Percentiles rank a stretch among this genome's conserved stretches.
phyloP scores from a whole-genome alignment of 163 green algal genomes.

The Scenedesmus sp. region DNA sequence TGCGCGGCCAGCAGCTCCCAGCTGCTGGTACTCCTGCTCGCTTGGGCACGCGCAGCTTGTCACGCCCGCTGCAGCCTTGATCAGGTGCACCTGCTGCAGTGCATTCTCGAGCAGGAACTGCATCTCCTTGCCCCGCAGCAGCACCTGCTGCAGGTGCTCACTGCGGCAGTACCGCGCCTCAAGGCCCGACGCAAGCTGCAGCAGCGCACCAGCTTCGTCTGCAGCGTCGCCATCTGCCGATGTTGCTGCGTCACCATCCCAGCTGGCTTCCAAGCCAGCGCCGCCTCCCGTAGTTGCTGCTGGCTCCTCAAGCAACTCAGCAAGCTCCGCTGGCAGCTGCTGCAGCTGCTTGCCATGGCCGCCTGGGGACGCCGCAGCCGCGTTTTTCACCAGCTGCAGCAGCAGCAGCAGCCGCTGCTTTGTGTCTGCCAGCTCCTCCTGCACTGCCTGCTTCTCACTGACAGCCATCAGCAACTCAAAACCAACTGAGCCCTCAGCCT shows the following conservation, averaged over 20 bases:
- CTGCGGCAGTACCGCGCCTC: slow-evolving; percentile 27
- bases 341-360: neutral
- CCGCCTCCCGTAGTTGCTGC: too few species aligned
- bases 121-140: slow-evolving; percentile 44
- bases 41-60: slow-evolving; percentile 18
- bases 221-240: neutral
- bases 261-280: neutral
- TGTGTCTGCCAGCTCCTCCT: slow-evolving; percentile 38
- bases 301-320: neutral
- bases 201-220: neutral
- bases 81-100: slow-evolving; percentile 38
- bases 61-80: neutral
- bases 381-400: slow-evolving; percentile 31
- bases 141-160: slow-evolving; percentile 19
- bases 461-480: slow-evolving; percentile 16
- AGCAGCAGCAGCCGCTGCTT: slow-evolving; percentile 41
- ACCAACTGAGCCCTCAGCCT: neutral
- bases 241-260: neutral
- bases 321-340: neutral
- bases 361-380: neutral
- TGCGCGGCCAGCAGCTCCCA: neutral
- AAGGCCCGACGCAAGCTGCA: slow-evolving; percentile 20
- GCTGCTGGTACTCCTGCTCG: slow-evolving; percentile 19
- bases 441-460: slow-evolving; percentile 19
- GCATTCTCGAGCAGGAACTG: slow-evolving; percentile 35